phyloP scores from a whole-genome alignment of 805 yeast species.

The Nakazawaea molendinolei region DNA sequence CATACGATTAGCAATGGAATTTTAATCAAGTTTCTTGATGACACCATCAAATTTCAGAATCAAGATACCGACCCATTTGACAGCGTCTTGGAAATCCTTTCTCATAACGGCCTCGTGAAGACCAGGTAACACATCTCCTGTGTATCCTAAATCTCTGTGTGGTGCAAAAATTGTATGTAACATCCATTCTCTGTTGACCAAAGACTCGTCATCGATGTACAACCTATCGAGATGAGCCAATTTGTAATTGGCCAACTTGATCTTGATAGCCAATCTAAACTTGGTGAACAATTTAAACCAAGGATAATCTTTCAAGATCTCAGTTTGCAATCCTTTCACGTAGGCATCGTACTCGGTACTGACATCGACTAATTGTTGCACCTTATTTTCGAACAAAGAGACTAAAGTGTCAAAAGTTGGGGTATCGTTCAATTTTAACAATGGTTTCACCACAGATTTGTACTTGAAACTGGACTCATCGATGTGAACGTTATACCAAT shows the following conservation, averaged over 20 bases:
- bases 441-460: constrained; percentile 6
- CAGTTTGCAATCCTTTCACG: constrained; percentile 38
- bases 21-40: constrained; percentile 18
- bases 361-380: constrained; percentile 16
- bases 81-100: constrained; percentile 35
- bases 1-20: no score
- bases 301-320: constrained; percentile 61
- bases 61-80: constrained; percentile 38
- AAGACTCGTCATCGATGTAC: constrained; percentile 41
- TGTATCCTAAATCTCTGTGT: constrained; percentile 41
- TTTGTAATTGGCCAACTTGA: constrained; percentile 48
- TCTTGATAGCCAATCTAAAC: constrained; percentile 47
- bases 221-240: constrained; percentile 48
- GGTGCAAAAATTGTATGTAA: constrained; percentile 62
- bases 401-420: constrained; percentile 12
- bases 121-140: constrained; percentile 53
- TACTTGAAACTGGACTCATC: constrained; percentile 7
- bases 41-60: constrained; percentile 24
- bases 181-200: constrained; percentile 50
- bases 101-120: constrained; percentile 47
- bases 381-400: constrained; percentile 7
- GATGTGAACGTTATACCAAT: constrained; percentile 22
- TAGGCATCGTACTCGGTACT: constrained; percentile 42
- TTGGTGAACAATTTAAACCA: constrained; percentile 66
- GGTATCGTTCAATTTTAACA: constrained; percentile 12